Conservation (phyloP, 106 monocot genomes). For the Dendrobium chrysotoxum region DNA sequence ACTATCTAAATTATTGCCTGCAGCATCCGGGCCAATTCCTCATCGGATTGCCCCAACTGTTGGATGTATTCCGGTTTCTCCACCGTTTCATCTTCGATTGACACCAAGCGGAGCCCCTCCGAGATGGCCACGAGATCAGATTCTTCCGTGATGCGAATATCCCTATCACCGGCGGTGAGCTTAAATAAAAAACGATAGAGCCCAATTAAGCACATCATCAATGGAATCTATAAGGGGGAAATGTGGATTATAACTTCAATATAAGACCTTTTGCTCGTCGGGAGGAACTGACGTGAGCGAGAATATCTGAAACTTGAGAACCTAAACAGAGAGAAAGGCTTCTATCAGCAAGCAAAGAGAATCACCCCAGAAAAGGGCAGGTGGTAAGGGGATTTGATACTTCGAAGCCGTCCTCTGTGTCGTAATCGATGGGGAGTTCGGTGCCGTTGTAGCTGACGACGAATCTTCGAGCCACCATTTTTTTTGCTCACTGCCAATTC, state of each 20-base stretch:
- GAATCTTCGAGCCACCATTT: slow-evolving; percentile 74
- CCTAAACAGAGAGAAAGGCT: slow-evolving; percentile 18
- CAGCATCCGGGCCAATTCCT: slow-evolving; percentile 72
- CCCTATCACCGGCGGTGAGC: not conserved
- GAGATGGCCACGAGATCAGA: slow-evolving; percentile 58
- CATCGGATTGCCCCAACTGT: slow-evolving; percentile 42
- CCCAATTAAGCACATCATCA: no score
- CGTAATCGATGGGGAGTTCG: slow-evolving; percentile 56
- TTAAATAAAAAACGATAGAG: not conserved
- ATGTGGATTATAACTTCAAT: not conserved
- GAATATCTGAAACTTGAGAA: slow-evolving; percentile 83
- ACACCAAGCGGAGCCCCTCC: slow-evolving; percentile 49
- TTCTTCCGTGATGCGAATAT: slow-evolving; percentile 27
- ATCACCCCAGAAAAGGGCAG: not conserved
- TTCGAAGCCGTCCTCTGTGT: slow-evolving; percentile 74
- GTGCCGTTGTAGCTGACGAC: slow-evolving; percentile 39
- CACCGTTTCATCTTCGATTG: slow-evolving; percentile 32
- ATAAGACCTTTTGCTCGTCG: slow-evolving; percentile 61
- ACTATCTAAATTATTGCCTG: slow-evolving; percentile 32
- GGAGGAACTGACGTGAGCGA: slow-evolving; percentile 80
- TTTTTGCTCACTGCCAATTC: not conserved
- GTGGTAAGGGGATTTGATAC: slow-evolving; percentile 13
- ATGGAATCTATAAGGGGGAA: not conserved
- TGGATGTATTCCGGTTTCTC: not conserved
- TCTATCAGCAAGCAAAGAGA: not conserved